Conservation (phyloP, 148 eudicot genomes). For the Camellia granthamiana region DNA sequence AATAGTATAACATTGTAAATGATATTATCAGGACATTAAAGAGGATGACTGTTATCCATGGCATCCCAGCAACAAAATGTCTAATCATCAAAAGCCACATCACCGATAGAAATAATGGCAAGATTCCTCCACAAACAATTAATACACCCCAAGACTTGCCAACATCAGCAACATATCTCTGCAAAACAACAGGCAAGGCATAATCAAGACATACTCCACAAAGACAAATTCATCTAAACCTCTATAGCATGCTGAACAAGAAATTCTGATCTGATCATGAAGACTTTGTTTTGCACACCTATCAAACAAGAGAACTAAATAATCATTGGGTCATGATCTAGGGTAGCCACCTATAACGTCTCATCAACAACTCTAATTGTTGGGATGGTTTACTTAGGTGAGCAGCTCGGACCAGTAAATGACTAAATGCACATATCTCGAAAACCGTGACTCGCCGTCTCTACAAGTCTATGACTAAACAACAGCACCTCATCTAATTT, state of each 20-base stretch:
- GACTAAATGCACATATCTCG: not conserved
- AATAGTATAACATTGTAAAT: slow-evolving; percentile 79
- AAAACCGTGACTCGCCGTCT: not conserved
- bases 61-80: slow-evolving; percentile 94
- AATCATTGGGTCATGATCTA: not conserved
- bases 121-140: slow-evolving; percentile 87
- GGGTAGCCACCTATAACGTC: not conserved
- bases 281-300: not conserved
- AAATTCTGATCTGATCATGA: not conserved
- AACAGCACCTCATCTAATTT: not conserved
- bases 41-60: slow-evolving; percentile 86
- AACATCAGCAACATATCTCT: slow-evolving; percentile 97
- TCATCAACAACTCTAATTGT: not conserved
- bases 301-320: not conserved
- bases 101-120: slow-evolving; percentile 80
- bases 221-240: not conserved
- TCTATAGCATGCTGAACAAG: not conserved
- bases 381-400: not conserved
- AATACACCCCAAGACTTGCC: slow-evolving; percentile 93
- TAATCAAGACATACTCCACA: not conserved
- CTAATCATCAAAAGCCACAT: slow-evolving; percentile 91
- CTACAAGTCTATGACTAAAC: not conserved
- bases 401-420: not conserved
- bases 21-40: slow-evolving; percentile 80
- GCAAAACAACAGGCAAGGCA: slow-evolving; percentile 25